Percentiles rank a stretch among this genome's conserved stretches.
Evolutionary conservation across 2,329 filamentous ascomycete genomes (phyloP).

Genomic region (Clonostachys rhizophaga): DNA sequence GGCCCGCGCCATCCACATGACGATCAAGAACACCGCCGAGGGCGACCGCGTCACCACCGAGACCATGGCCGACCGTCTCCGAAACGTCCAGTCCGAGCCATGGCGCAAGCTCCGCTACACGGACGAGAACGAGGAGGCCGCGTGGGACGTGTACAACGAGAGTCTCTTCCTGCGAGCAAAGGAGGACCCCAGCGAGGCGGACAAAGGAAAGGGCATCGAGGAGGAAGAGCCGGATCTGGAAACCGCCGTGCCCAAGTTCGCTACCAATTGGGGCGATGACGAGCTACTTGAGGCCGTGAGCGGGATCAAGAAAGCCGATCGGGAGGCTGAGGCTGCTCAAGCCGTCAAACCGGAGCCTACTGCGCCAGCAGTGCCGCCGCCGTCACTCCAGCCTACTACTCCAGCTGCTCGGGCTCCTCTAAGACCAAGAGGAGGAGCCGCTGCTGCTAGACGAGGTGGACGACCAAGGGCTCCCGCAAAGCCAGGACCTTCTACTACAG

Average conservation of each 20-base stretch:
- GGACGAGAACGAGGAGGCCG: slow-evolving; percentile 72
- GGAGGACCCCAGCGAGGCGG: slow-evolving; percentile 1
- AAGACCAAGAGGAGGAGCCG: slow-evolving; percentile 5
- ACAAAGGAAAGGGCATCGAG: slow-evolving; percentile 6
- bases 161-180: slow-evolving; percentile 47
- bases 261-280: slow-evolving; percentile 35
- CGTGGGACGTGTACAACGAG: slow-evolving; percentile 73
- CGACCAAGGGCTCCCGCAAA: not conserved
- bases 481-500: too few species aligned
- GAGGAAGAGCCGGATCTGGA: slow-evolving; percentile 14
- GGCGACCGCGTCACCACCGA: slow-evolving; percentile 61
- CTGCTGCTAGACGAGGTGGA: not conserved
- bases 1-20: slow-evolving; percentile 79
- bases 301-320: slow-evolving; percentile 29
- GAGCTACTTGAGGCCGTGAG: slow-evolving; percentile 40
- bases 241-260: slow-evolving; percentile 29
- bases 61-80: slow-evolving; percentile 72
- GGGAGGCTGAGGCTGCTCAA: slow-evolving; percentile 15
- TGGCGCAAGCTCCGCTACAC: slow-evolving; percentile 80
- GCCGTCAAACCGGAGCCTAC: not conserved
- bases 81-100: slow-evolving; percentile 72
- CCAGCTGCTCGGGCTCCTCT: too few species aligned
- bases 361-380: slow-evolving; percentile 14
- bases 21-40: slow-evolving; percentile 72
- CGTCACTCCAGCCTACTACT: slow-evolving; percentile 12